Evolutionary conservation across 148 eudicot species (phyloP), one percentile per base, ranked within the genome.

Genomic region (Spergularia marina): DNA sequence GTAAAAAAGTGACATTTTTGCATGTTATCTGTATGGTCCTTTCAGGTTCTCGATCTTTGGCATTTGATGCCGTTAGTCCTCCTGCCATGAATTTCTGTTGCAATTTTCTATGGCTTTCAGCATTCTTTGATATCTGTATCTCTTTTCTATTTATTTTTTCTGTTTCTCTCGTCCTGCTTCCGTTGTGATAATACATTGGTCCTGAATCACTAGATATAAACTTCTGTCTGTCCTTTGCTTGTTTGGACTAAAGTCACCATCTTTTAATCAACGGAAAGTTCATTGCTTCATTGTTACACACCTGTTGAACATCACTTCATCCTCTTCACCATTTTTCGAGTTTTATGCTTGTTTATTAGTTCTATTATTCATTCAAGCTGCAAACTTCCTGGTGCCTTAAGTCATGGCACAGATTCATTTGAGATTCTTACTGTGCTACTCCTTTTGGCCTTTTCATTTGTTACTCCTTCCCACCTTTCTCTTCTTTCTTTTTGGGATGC

Each of bases 351-450:
- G 84, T 85, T 82, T 83, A 44, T 82, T 80, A 75, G 59, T 80
- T 81, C 84, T 79, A 73, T 60, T 80, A 53, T 74, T 84, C 83
- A 67, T 83, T 85, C 89, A 71, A 82, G 65, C 85, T 85, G 83
- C 81, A 73, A 77, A 78, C 84, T 81, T 88, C 90, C 83, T 85
- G 86, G 78, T 83, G 88, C 91, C 90, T 79, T 86, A 58, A 77
- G 74, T 85, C 86, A 95, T 92, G 99, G 92, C 89, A 75, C 83
- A 76, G 68, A 56, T 88, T 87, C 93, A 84, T 77, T 86, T 82
- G 79, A 90, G 85, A 79, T 84, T 88, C 94, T 91, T 83, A 82
- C 88, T 76, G 82, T 85, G 86, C 84, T 77, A 79, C 85, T 79
- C 87, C 94, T 82, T 87, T 84, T 89, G 83, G 85, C 92, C 92